These are phyloP conservation scores for Rickenella mellea DNA, from an alignment of 768 basidiomycete genomes.

Conservation along the genomic window DNA sequence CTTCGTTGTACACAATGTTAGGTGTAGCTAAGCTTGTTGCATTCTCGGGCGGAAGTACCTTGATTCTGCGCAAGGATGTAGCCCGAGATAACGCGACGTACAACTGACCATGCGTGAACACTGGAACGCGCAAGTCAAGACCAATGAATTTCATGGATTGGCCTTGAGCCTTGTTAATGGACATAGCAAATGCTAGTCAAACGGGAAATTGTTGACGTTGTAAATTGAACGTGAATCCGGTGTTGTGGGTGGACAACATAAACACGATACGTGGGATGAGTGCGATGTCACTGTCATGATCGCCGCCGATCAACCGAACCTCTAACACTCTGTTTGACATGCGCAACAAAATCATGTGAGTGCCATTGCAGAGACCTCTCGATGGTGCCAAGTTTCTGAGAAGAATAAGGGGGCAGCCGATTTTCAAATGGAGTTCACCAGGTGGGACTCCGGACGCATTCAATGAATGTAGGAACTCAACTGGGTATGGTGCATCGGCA, in stretches of 20 bases:
- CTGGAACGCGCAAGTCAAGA: slow-evolving; percentile 24
- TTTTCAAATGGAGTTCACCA: slow-evolving; percentile 21
- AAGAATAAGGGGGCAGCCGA: slow-evolving; percentile 26
- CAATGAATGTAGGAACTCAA: slow-evolving; percentile 31
- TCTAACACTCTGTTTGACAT: slow-evolving; percentile 26
- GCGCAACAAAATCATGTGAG: slow-evolving; percentile 15
- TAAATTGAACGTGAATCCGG: slow-evolving; percentile 21
- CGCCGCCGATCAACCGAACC: slow-evolving; percentile 24
- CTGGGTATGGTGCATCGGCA: slow-evolving; percentile 15
- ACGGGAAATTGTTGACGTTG: slow-evolving; percentile 25
- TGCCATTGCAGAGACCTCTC: slow-evolving; percentile 16
- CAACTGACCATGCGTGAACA: slow-evolving; percentile 35
- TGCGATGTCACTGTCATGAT: slow-evolving; percentile 22
- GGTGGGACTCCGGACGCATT: slow-evolving; percentile 28
- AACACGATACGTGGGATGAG: slow-evolving; percentile 31
- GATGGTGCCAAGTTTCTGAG: slow-evolving; percentile 31
- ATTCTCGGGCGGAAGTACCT: slow-evolving; percentile 17
- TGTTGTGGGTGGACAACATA: slow-evolving; percentile 16
- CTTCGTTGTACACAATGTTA: slow-evolving; percentile 24
- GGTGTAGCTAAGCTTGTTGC: slow-evolving; percentile 5
- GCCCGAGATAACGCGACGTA: slow-evolving; percentile 33
- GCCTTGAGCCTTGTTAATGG: slow-evolving; percentile 41
- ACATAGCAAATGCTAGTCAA: slow-evolving; percentile 34
- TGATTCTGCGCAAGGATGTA: slow-evolving; percentile 19
- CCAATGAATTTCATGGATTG: slow-evolving; percentile 35